Evolutionary conservation across 345 rosid genomes (phyloP).

Genomic region (Angophora floribunda): DNA sequence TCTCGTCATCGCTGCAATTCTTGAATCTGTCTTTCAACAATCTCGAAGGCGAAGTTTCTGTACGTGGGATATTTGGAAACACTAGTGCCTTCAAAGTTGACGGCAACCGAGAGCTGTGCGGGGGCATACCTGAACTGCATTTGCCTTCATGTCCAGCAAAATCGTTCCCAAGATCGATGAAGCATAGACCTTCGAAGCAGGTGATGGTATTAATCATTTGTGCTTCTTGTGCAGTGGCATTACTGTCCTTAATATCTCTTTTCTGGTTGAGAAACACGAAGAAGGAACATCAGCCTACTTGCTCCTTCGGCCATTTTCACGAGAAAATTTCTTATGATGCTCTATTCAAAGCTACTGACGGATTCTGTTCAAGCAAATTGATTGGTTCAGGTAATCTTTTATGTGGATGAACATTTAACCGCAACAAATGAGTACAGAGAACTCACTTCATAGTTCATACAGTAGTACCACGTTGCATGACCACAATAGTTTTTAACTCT

Average conservation of each 20-base stretch:
- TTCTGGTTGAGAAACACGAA: neutral
- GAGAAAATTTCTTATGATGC: neutral
- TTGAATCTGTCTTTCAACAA: slow-evolving; percentile 5
- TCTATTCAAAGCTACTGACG: slow-evolving; percentile 7
- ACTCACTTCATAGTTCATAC: neutral
- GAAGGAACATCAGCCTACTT: neutral
- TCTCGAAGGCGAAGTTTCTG: slow-evolving; percentile 3
- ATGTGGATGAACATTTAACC: neutral
- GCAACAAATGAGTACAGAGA: neutral
- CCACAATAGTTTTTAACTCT: neutral
- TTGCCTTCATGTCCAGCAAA: neutral
- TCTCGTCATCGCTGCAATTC: neutral
- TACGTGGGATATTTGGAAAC: slow-evolving; percentile 1
- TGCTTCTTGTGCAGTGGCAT: neutral
- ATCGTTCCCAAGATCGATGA: neutral
- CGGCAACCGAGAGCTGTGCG: neutral
- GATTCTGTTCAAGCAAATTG: slow-evolving; percentile 2
- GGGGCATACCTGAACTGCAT: neutral
- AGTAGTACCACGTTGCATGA: neutral
- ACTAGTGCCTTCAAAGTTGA: neutral
- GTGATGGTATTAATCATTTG: neutral
- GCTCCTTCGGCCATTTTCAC: neutral
- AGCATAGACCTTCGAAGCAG: neutral
- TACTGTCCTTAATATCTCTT: neutral
- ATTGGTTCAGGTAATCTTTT: slow-evolving; percentile 9